Evolutionary conservation across 2,329 filamentous ascomycete genomes (phyloP).

Genomic region (Trichoderma sp.): DNA sequence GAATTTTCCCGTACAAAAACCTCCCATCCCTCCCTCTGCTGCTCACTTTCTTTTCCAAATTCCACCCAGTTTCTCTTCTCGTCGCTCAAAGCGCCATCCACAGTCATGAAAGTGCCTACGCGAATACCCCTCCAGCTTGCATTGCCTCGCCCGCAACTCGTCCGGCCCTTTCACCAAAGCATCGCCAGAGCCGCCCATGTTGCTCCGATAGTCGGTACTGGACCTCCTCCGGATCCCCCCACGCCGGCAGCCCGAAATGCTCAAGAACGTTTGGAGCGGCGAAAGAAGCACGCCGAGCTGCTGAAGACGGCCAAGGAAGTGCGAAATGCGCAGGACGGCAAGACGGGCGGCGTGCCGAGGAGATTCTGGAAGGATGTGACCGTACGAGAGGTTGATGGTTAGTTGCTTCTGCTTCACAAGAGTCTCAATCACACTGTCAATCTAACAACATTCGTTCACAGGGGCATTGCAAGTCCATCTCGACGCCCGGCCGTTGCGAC

Average conservation of each 20-base stretch:
- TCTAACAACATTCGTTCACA: slow-evolving; percentile 22
- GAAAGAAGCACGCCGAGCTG: slow-evolving; percentile 53
- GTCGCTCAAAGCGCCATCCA: slow-evolving; percentile 7
- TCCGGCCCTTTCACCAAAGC: slow-evolving; percentile 35
- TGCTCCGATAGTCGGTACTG: slow-evolving; percentile 52
- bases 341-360: slow-evolving; percentile 54
- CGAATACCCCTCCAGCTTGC: slow-evolving; percentile 39
- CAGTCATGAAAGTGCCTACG: slow-evolving; percentile 41
- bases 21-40: not conserved
- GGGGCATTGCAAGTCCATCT: slow-evolving; percentile 63
- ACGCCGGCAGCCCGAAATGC: slow-evolving; percentile 40
- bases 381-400: slow-evolving; percentile 66
- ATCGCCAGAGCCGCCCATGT: slow-evolving; percentile 43
- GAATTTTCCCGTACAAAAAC: slow-evolving; percentile 21
- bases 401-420: slow-evolving; percentile 17
- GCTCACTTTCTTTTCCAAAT: not conserved
- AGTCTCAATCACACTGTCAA: not conserved
- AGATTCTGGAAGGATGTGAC: slow-evolving; percentile 87
- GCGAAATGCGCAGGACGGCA: slow-evolving; percentile 35
- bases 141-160: slow-evolving; percentile 26
- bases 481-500: slow-evolving; percentile 75
- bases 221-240: slow-evolving; percentile 58
- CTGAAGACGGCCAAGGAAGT: slow-evolving; percentile 51
- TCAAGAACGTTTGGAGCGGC: slow-evolving; percentile 47
- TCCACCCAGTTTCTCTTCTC: not conserved